phyloP scores from a whole-genome alignment of 371 early-diverging fungal genomes.

The Rhizopus microsporus region DNA sequence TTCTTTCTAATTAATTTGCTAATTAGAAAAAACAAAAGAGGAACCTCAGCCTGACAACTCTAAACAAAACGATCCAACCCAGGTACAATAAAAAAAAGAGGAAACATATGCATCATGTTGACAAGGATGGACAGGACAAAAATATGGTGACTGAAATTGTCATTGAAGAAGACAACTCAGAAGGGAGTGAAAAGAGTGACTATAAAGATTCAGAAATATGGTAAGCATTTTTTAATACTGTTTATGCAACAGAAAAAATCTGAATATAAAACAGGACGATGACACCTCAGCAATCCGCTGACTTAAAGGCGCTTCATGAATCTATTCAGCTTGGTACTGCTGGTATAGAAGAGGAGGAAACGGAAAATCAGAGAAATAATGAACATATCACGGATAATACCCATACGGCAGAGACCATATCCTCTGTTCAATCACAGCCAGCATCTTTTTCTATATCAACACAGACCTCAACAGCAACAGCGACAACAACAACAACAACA shows the following conservation, averaged over 20 bases:
- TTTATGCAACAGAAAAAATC: conserved; percentile 1
- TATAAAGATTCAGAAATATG: not conserved
- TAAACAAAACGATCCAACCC: too few relatives aligned
- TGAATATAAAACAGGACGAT: conserved; percentile 6
- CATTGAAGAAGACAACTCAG: conserved; percentile 1
- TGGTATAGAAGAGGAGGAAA: not conserved
- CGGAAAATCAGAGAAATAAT: not conserved
- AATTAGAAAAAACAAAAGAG: too few relatives aligned
- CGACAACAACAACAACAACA: conserved; percentile 6
- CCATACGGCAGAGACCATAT: too few relatives aligned
- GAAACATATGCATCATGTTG: too few relatives aligned
- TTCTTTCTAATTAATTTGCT: too few relatives aligned
- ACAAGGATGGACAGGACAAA: too few relatives aligned
- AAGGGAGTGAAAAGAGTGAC: not conserved
- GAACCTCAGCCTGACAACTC: too few relatives aligned
- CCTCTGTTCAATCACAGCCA: not conserved
- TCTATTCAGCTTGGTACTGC: conserved; percentile 14
- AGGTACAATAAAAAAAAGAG: too few relatives aligned
- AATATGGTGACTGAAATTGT: not conserved
- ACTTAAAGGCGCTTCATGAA: conserved; percentile 24
- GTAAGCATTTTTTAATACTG: conserved; percentile 4
- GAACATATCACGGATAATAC: too few relatives aligned
- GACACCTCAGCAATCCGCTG: conserved; percentile 22
- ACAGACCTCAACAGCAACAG: conserved; percentile 1
- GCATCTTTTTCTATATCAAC: not conserved